phyloP scores from a whole-genome alignment of 345 rosid genomes.

The Eucalyptus urophylla region DNA sequence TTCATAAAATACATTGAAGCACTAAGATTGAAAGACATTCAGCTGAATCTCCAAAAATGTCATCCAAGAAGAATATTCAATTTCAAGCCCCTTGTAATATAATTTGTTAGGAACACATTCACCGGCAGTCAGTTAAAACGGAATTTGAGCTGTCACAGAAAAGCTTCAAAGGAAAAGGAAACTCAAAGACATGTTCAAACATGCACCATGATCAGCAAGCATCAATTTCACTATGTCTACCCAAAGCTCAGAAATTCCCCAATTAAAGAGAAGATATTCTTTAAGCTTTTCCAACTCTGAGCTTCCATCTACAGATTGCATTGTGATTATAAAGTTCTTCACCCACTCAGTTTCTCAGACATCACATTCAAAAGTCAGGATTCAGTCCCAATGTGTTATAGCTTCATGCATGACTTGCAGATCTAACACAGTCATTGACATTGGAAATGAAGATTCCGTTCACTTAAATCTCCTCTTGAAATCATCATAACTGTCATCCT shows the following conservation, averaged over 20 bases:
- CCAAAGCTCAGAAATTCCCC: not conserved
- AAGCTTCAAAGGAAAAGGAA: not conserved
- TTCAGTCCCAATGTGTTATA: not conserved
- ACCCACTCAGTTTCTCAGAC: not conserved
- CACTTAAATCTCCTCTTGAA: not conserved
- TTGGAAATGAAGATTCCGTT: not conserved
- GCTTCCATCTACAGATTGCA: not conserved
- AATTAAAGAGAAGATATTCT: not conserved
- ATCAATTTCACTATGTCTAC: not conserved
- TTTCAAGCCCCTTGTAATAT: not conserved
- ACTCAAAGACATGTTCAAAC: not conserved
- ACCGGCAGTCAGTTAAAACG: not conserved
- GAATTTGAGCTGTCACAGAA: not conserved
- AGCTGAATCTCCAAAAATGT: not conserved
- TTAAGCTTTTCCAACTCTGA: not conserved
- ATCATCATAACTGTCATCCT: not conserved
- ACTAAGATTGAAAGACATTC: slow-evolving; percentile 13
- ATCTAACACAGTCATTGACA: not conserved
- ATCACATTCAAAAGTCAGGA: not conserved
- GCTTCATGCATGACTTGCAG: not conserved
- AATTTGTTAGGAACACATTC: not conserved
- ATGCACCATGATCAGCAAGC: not conserved
- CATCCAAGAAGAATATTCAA: not conserved
- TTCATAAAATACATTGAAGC: slow-evolving; percentile 26
- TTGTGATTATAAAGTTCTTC: not conserved